These are phyloP conservation scores for Naumovozyma castellii DNA, from an alignment of 805 yeast genomes.

Conservation along the genomic window DNA sequence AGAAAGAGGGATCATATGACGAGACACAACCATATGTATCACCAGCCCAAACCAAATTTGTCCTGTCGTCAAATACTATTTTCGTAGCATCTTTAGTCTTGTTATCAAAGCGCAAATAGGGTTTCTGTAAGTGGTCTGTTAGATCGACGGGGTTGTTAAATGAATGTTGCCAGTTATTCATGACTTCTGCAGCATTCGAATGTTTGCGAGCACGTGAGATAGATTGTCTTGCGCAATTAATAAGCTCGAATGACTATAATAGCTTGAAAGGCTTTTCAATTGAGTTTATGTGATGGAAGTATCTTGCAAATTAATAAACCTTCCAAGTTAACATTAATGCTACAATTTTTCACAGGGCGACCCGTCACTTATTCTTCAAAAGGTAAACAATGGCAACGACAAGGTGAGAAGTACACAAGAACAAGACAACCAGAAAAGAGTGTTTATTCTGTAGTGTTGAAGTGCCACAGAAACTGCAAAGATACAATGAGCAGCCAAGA, in stretches of 20 bases:
- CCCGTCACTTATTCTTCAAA: neutral
- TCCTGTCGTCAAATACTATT: conserved; percentile 54
- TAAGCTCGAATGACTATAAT: no score
- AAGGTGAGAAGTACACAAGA: neutral
- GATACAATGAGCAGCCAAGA: neutral
- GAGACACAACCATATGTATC: conserved; percentile 46
- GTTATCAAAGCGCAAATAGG: conserved; percentile 26
- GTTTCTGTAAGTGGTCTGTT: conserved; percentile 25
- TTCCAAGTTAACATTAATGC: no score
- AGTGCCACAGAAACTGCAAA: neutral
- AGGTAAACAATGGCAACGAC: neutral
- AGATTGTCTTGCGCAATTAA: neutral
- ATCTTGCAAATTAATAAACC: no score
- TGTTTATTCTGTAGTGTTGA: no score
- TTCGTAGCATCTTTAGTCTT: conserved; percentile 25
- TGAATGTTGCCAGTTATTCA: conserved; percentile 31
- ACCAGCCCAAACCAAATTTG: conserved; percentile 80
- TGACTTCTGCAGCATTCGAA: conserved; percentile 3
- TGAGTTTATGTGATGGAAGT: no score
- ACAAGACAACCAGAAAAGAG: neutral
- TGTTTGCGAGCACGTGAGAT: neutral
- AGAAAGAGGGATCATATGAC: conserved; percentile 38
- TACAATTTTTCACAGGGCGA: no score
- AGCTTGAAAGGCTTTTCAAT: no score
- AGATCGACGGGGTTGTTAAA: conserved; percentile 24